A percentile compares a stretch with the other conserved stretches of the same genome.
These are phyloP conservation scores for Petrea volubilis DNA, from an alignment of 257 asterid species.

Conservation along the genomic window DNA sequence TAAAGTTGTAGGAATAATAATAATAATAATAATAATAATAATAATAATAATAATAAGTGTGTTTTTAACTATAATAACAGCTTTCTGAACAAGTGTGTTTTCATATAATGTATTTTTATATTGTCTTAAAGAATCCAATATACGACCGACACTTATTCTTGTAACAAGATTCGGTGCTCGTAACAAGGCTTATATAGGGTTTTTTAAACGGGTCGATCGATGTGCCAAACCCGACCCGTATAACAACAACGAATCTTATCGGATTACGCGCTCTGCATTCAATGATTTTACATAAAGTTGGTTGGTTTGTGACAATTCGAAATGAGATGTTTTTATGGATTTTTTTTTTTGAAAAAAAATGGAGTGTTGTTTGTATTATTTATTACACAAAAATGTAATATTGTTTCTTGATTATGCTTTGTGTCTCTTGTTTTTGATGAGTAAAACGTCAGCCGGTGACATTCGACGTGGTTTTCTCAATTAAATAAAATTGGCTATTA, in stretches of 20 bases:
- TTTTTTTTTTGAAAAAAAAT: neutral
- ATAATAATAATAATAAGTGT: neutral
- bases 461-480: too few species aligned
- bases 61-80: constrained; percentile 21
- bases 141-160: constrained; percentile 38
- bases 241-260: constrained; percentile 20
- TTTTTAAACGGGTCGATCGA: neutral
- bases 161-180: constrained; percentile 11
- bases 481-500: too few species aligned
- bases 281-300: constrained; percentile 17
- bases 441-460: too few species aligned
- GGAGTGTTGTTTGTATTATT: too few species aligned
- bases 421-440: too few species aligned
- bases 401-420: too few species aligned
- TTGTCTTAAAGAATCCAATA: constrained; percentile 15
- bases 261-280: constrained; percentile 32
- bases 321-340: too few species aligned
- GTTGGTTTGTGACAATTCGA: too few species aligned
- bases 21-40: too few species aligned
- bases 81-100: neutral
- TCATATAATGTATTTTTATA: neutral
- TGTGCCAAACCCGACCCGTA: constrained; percentile 17
- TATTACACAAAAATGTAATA: too few species aligned
- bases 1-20: neutral
- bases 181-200: neutral